These are phyloP conservation scores for Tulasnella sp. DNA, from an alignment of 768 basidiomycete species.

Conservation along the genomic window DNA sequence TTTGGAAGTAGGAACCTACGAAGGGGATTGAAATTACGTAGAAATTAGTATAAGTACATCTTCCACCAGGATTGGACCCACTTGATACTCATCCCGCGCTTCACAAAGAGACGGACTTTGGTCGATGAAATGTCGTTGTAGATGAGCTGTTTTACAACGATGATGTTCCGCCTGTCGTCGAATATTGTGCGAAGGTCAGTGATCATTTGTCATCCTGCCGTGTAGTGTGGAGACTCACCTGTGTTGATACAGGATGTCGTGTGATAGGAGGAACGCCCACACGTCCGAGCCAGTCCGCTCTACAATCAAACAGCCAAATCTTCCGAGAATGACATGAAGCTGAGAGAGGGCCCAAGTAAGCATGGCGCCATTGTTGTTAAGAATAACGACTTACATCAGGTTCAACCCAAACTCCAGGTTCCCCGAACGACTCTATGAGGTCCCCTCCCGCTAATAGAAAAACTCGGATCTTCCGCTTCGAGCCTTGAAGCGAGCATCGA, in stretches of 20 bases:
- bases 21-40: conserved; percentile 49
- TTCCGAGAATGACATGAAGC: conserved; percentile 93
- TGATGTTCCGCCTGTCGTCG: conserved; percentile 52
- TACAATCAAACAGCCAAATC: conserved; percentile 89
- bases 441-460: conserved; percentile 98
- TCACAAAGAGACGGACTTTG: conserved; percentile 50
- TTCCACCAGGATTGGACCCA: conserved; percentile 22
- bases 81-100: conserved; percentile 38
- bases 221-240: conserved; percentile 23
- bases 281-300: conserved; percentile 92
- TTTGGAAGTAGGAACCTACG: conserved; percentile 79
- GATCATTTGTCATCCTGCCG: conserved; percentile 60
- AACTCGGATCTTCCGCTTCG: conserved; percentile 65
- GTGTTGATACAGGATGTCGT: conserved; percentile 37
- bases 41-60: too few species aligned
- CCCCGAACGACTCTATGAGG: conserved; percentile 94
- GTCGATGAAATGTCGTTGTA: conserved; percentile 97
- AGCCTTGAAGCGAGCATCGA: conserved; percentile 32
- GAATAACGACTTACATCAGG: conserved; percentile 58
- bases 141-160: conserved; percentile 86
- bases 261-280: conserved; percentile 30
- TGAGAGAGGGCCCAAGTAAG: conserved; percentile 27
- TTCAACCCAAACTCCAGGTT: conserved; percentile 96
- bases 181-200: conserved; percentile 48
- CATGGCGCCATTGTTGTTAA: too few species aligned